Conservation (phyloP, 2,329 filamentous ascomycete genomes). For the Fusarium liriodendri region DNA sequence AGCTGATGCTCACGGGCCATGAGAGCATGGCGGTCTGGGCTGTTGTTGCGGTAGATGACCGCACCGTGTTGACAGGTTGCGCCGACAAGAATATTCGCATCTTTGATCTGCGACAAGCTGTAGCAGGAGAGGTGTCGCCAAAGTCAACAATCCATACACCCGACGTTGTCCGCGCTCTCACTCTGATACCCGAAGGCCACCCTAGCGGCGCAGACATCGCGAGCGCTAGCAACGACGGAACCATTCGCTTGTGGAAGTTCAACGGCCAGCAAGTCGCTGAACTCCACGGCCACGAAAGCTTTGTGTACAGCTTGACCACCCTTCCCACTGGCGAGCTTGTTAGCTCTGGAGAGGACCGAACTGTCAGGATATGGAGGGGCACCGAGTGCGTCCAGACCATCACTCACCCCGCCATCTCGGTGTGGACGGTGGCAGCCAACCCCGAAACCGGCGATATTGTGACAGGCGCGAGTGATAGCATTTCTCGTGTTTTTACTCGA, state of each 20-base stretch:
- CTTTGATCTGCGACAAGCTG: constrained; percentile 75
- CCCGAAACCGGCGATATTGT: constrained; percentile 88
- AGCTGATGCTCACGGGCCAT: constrained; percentile 78
- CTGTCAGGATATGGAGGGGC: constrained; percentile 87
- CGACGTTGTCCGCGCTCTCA: constrained; percentile 90
- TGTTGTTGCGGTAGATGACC: constrained; percentile 84
- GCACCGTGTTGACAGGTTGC: constrained; percentile 88
- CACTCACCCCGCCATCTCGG: constrained; percentile 94
- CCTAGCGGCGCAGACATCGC: constrained; percentile 91
- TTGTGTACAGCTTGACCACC: constrained; percentile 86
- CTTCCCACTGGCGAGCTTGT: constrained; percentile 88
- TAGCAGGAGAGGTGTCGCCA: constrained; percentile 65
- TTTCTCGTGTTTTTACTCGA: constrained; percentile 86
- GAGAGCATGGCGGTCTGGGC: constrained; percentile 85
- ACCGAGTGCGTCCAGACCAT: constrained; percentile 92
- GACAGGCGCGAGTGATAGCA: constrained; percentile 89
- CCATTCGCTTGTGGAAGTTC: constrained; percentile 88
- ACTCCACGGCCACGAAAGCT: constrained; percentile 90
- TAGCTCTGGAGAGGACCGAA: constrained; percentile 94
- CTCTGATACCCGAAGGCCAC: constrained; percentile 79
- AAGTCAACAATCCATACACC: constrained; percentile 71
- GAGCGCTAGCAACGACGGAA: constrained; percentile 91
- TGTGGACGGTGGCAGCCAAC: constrained; percentile 92
- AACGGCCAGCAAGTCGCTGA: constrained; percentile 81
- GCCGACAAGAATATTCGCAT: constrained; percentile 91